These are phyloP conservation scores for Penicillium waksmanii DNA, from an alignment of 495 filamentous ascomycete genomes.

Conservation along the genomic window DNA sequence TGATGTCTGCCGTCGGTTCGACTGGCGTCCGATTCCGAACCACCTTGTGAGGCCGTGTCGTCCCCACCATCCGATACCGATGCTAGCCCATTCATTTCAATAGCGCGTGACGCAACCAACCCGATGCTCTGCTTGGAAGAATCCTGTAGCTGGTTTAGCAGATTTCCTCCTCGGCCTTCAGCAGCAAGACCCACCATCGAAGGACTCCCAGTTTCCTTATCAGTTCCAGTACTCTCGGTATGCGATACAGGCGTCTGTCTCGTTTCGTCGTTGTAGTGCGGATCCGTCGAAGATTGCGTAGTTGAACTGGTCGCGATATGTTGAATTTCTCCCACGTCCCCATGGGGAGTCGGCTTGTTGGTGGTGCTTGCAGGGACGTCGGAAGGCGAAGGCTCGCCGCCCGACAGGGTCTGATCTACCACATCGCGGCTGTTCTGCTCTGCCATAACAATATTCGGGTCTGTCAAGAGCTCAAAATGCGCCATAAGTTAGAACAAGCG, in stretches of 20 bases:
- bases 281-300: slow-evolving; percentile 33
- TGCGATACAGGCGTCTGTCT: slow-evolving; percentile 18
- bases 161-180: background rate
- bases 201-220: slow-evolving; percentile 34
- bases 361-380: slow-evolving; percentile 70
- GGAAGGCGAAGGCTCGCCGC: slow-evolving; percentile 71
- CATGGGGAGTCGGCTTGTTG: slow-evolving; percentile 57
- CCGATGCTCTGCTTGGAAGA: slow-evolving; percentile 37
- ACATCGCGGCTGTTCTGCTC: slow-evolving; percentile 76
- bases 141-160: slow-evolving; percentile 39
- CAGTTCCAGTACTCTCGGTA: slow-evolving; percentile 31
- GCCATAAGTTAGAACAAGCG: slow-evolving; percentile 42
- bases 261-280: slow-evolving; percentile 33
- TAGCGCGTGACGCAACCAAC: slow-evolving; percentile 44
- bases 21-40: slow-evolving; percentile 54
- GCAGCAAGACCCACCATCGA: slow-evolving; percentile 35
- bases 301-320: slow-evolving; percentile 40
- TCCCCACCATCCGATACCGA: slow-evolving; percentile 49
- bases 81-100: slow-evolving; percentile 49
- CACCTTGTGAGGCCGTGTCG: slow-evolving; percentile 50
- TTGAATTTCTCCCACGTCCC: slow-evolving; percentile 56
- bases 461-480: slow-evolving; percentile 44
- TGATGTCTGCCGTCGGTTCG: slow-evolving; percentile 62
- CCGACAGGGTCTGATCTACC: slow-evolving; percentile 77
- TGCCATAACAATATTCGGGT: slow-evolving; percentile 77